Percentiles rank a stretch among this genome's conserved stretches.
phyloP scores from a whole-genome alignment of 2,329 filamentous ascomycete genomes.

The Exophiala aquamarina region DNA sequence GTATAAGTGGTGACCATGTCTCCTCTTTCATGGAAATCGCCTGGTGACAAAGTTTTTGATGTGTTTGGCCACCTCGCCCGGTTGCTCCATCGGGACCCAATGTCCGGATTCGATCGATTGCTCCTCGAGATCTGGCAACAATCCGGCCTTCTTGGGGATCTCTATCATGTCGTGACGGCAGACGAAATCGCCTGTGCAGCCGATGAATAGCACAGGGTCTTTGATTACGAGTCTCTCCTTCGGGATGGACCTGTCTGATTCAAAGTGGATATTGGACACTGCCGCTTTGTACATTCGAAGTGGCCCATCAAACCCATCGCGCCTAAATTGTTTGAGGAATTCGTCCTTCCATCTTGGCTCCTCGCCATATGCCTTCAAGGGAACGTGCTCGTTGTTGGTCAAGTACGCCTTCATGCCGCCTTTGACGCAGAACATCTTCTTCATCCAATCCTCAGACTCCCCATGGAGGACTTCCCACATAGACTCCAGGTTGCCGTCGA shows the following conservation, averaged over 20 bases:
- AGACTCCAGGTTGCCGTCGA: constrained; percentile 41
- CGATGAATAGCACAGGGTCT: constrained; percentile 17
- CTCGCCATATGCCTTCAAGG: constrained; percentile 36
- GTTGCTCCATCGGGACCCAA: constrained; percentile 18
- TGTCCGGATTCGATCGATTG: constrained; percentile 15
- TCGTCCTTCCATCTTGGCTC: constrained; percentile 31
- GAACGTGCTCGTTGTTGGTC: constrained; percentile 24
- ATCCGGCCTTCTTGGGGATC: constrained; percentile 8
- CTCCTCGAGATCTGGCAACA: constrained; percentile 18
- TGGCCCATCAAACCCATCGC: constrained; percentile 17
- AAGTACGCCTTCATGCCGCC: constrained; percentile 37
- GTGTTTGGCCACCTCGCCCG: constrained; percentile 11
- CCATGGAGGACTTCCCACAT: constrained; percentile 38
- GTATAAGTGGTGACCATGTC: no score
- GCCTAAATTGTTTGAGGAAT: constrained; percentile 36
- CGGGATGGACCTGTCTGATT: constrained; percentile 12
- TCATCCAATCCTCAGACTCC: constrained; percentile 33
- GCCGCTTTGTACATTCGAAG: constrained; percentile 14
- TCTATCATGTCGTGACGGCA: constrained; percentile 13
- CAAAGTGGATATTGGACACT: constrained; percentile 8
- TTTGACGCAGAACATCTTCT: constrained; percentile 37
- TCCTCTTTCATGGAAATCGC: constrained; percentile 9
- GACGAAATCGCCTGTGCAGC: constrained; percentile 12
- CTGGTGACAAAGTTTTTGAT: constrained; percentile 15
- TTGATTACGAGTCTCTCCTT: constrained; percentile 11